phyloP scores from a whole-genome alignment of 1,284 basidiomycete genomes.

The Wallemia hederae region DNA sequence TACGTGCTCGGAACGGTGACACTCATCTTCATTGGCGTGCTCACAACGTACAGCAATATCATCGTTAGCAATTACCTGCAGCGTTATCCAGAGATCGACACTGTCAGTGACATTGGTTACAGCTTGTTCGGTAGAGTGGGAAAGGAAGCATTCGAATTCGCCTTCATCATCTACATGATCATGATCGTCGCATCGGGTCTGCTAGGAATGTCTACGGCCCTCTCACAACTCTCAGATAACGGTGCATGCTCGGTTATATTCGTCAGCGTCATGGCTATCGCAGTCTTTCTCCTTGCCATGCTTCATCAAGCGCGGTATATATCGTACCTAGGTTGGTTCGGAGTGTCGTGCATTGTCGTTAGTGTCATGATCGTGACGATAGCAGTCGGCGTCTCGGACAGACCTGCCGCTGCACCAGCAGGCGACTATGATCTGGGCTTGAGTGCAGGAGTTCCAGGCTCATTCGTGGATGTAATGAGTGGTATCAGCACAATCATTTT shows the following conservation, averaged over 20 bases:
- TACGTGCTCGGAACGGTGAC: not conserved
- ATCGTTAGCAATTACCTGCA: not conserved
- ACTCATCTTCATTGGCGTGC: not conserved
- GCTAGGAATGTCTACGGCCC: not conserved
- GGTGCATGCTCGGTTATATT: not conserved
- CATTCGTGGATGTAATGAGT: slow-evolving; percentile 11
- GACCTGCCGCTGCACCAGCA: slow-evolving; percentile 9
- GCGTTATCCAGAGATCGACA: not conserved
- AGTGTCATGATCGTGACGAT: slow-evolving; percentile 10
- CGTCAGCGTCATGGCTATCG: not conserved
- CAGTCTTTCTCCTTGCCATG: not conserved
- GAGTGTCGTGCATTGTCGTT: not conserved
- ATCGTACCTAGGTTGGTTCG: not conserved
- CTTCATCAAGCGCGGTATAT: not conserved
- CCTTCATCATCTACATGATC: not conserved
- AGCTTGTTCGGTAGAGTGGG: not conserved
- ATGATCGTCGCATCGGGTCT: not conserved
- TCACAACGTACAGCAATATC: not conserved
- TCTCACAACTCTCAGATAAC: not conserved
- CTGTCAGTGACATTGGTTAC: not conserved
- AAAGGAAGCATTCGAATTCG: not conserved
- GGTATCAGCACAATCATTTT: slow-evolving; percentile 12
- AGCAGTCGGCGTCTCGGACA: slow-evolving; percentile 12
- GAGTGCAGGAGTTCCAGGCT: slow-evolving; percentile 2
- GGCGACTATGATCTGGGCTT: slow-evolving; percentile 1